Percentiles rank a stretch among this genome's conserved stretches.
phyloP scores from a whole-genome alignment of 2,329 filamentous ascomycete species.

The Dothideomycetes sp. region DNA sequence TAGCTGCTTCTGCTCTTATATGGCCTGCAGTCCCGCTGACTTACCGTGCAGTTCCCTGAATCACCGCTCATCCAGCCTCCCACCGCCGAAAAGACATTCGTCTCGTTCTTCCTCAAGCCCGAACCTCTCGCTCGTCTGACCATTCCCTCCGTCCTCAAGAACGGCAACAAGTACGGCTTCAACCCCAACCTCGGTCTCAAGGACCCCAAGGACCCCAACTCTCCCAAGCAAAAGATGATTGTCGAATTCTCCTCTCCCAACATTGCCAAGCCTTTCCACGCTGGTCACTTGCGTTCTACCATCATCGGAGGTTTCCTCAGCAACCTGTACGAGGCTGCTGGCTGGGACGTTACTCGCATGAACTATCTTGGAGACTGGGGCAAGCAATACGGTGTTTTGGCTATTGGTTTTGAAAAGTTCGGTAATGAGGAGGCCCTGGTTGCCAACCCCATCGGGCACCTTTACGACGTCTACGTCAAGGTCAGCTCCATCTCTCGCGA shows the following conservation, averaged over 20 bases:
- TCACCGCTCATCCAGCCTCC: conserved; percentile 66
- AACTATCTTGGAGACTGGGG: conserved; percentile 78
- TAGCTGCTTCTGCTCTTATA: not conserved
- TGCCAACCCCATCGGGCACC: conserved; percentile 69
- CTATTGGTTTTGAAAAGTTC: conserved; percentile 65
- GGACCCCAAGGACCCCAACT: conserved; percentile 51
- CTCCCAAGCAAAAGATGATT: conserved; percentile 57
- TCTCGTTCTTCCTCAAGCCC: conserved; percentile 75
- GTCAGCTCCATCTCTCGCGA: conserved; percentile 56
- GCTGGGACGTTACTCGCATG: conserved; percentile 62
- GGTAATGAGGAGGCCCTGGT: conserved; percentile 63
- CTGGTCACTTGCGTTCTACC: conserved; percentile 64
- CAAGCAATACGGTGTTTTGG: conserved; percentile 62
- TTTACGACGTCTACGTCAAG: conserved; percentile 73
- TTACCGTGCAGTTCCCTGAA: conserved; percentile 55
- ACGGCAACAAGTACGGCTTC: conserved; percentile 53
- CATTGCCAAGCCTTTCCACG: conserved; percentile 75
- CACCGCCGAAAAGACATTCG: conserved; percentile 54
- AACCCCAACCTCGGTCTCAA: conserved; percentile 51
- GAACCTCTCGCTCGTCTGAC: conserved; percentile 55
- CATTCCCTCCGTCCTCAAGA: conserved; percentile 59
- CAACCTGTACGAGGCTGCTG: conserved; percentile 58
- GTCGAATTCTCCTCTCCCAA: conserved; percentile 81
- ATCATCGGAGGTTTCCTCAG: conserved; percentile 66
- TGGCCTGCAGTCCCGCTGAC: conserved; percentile 1